Evolutionary conservation across 306 rosid genomes (phyloP).

Genomic region (Mimosa pudica): DNA sequence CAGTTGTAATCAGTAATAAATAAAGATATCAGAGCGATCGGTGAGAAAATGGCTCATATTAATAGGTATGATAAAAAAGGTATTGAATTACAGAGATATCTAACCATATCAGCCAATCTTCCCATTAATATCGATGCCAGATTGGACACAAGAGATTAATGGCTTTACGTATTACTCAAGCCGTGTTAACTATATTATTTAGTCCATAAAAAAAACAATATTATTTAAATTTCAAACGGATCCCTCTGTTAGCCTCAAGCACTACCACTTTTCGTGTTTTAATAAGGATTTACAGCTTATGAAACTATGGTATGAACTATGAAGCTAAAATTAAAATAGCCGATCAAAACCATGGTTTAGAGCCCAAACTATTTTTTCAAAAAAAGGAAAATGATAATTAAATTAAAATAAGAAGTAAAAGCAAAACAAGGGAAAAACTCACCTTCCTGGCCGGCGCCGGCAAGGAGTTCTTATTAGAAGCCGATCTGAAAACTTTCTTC

Average conservation of each 20-base stretch:
- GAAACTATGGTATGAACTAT: too few relatives aligned
- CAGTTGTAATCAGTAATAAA: neutral
- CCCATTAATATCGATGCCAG: neutral
- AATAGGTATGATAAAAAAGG: neutral
- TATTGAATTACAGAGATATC: neutral
- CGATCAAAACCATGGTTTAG: too few relatives aligned
- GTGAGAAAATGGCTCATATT: neutral
- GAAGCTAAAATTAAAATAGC: too few relatives aligned
- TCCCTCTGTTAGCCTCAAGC: neutral
- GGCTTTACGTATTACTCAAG: conserved; percentile 6
- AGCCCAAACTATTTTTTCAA: too few relatives aligned
- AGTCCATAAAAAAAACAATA: neutral
- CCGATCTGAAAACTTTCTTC: conserved; percentile 64
- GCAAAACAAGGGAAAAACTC: neutral
- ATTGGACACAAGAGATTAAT: neutral
- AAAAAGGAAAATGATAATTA: too few relatives aligned
- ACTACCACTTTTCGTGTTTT: neutral
- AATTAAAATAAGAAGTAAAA: neutral
- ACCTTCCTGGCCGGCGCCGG: conserved; percentile 56
- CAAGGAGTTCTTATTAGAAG: conserved; percentile 54
- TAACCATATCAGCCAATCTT: neutral
- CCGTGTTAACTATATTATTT: neutral
- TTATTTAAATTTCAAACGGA: neutral
- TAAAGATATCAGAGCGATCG: neutral
- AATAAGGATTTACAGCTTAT: neutral